Conservation (phyloP, 495 filamentous ascomycete species). For the Daldinia decipiens region DNA sequence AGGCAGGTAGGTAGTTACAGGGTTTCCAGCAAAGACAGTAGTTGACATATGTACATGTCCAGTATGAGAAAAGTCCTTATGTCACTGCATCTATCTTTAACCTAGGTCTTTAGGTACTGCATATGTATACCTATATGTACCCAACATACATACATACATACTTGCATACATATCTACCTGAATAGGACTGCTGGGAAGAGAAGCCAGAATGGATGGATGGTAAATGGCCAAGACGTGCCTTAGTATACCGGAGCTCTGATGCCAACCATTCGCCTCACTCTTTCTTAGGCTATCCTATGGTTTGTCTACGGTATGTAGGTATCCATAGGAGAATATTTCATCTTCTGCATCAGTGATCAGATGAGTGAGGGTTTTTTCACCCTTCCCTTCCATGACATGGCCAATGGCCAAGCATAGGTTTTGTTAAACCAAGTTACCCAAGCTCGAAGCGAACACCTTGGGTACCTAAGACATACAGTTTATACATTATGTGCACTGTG, state of each 20-base stretch:
- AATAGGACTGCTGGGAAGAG: not conserved
- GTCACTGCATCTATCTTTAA: not conserved
- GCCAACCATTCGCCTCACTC: not conserved
- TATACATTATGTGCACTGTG: too few relatives aligned
- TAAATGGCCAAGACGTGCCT: not conserved
- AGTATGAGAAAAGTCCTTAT: not conserved
- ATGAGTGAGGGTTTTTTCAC: not conserved
- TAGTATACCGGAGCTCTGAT: not conserved
- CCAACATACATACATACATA: not conserved
- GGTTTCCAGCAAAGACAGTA: not conserved
- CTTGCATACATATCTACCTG: not conserved
- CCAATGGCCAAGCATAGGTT: not conserved
- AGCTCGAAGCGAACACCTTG: not conserved
- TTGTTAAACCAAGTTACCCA: not conserved
- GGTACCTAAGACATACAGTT: not conserved
- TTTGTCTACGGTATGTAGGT: constrained; percentile 1
- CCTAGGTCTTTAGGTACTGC: not conserved
- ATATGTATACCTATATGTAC: constrained; percentile 2
- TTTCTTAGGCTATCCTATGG: not conserved
- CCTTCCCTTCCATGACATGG: not conserved
- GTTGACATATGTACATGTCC: not conserved
- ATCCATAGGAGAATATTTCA: not conserved
- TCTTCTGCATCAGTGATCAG: constrained; percentile 3
- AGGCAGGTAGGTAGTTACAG: not conserved
- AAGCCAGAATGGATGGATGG: not conserved